phyloP scores from a whole-genome alignment of 75 land plant genomes.

The Pinus taeda region DNA sequence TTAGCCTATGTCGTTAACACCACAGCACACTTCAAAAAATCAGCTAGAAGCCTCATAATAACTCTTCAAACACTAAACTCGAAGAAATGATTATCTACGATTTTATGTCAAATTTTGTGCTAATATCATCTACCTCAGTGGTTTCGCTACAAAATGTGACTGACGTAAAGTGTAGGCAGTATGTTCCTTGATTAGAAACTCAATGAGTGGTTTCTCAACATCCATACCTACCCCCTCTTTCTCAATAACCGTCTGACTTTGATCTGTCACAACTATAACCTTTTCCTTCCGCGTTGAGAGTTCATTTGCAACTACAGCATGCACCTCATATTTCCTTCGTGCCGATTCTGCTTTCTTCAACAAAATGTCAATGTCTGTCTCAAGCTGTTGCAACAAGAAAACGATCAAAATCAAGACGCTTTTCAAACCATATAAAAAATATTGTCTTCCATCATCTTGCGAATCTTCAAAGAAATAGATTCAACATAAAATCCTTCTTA shows the following conservation, averaged over 20 bases:
- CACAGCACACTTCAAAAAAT: no score
- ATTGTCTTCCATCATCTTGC: neutral
- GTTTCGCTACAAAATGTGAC: neutral
- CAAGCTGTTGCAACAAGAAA: constrained; percentile 47
- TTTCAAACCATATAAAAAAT: neutral
- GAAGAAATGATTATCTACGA: neutral
- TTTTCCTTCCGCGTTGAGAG: constrained; percentile 70
- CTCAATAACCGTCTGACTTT: constrained; percentile 41
- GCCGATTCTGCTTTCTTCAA: constrained; percentile 82
- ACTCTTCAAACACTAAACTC: neutral
- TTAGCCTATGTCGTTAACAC: no score
- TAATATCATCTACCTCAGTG: neutral
- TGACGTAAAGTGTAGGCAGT: constrained; percentile 16
- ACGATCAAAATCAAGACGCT: neutral
- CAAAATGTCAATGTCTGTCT: constrained; percentile 80
- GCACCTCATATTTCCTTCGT: constrained; percentile 63
- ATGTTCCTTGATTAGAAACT: constrained; percentile 54
- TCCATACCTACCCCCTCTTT: constrained; percentile 35
- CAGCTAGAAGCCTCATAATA: neutral
- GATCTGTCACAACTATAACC: constrained; percentile 62
- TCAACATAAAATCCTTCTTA: neutral
- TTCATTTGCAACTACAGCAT: constrained; percentile 90
- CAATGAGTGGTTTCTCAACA: constrained; percentile 70
- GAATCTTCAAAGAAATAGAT: neutral
- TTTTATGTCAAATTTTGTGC: neutral